These are phyloP conservation scores for Takashimella koratensis DNA, from an alignment of 1,284 basidiomycete genomes.

Conservation along the genomic window DNA sequence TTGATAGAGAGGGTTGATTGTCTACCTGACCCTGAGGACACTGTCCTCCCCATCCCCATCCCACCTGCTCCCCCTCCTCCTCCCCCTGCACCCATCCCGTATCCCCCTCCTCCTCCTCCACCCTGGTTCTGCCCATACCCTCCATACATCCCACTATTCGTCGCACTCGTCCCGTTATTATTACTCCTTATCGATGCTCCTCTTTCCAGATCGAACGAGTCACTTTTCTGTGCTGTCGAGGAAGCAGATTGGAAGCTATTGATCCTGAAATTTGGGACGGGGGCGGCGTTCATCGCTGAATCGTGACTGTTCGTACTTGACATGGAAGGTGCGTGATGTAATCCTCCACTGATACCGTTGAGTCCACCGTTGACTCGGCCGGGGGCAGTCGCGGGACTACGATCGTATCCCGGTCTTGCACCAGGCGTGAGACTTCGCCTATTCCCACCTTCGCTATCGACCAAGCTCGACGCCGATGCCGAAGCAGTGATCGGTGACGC, in stretches of 20 bases:
- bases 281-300: not conserved
- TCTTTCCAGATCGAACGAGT: conserved; percentile 44
- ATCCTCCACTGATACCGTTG: not conserved
- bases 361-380: not conserved
- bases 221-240: conserved; percentile 29
- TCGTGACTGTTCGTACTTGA: not conserved
- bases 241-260: conserved; percentile 39
- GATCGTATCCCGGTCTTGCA: not conserved
- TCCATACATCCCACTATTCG: no score
- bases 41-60: not conserved
- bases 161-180: not conserved
- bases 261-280: conserved; percentile 21
- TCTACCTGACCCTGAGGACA: not conserved
- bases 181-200: conserved; percentile 17
- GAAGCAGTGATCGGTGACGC: conserved; percentile 1
- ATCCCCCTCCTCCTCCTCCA: no score
- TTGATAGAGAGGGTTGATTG: not conserved
- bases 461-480: not conserved
- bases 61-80: not conserved
- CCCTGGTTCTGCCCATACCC: no score
- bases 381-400: not conserved
- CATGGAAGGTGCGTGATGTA: not conserved
- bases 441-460: not conserved
- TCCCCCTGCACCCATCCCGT: not conserved
- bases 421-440: not conserved